Conservation (phyloP, 768 basidiomycete genomes). For the Tremella yokohamensis region DNA sequence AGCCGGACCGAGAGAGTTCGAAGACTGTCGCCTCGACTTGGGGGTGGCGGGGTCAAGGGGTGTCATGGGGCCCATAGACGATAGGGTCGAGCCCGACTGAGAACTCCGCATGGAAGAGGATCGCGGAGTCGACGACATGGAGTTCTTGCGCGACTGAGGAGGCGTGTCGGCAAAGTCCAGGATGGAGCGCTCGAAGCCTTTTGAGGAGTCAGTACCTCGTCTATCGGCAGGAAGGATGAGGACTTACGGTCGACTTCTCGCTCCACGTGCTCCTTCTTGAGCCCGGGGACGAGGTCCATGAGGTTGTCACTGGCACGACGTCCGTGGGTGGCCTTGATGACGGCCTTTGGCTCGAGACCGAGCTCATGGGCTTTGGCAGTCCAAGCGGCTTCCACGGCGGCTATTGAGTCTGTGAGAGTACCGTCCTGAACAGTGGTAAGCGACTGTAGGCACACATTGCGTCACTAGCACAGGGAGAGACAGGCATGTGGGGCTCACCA, state of each 20-base stretch:
- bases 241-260: constrained; percentile 36
- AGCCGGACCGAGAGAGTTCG: constrained; percentile 5
- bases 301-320: constrained; percentile 75
- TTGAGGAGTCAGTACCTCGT: neutral
- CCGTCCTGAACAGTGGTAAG: constrained; percentile 29
- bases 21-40: constrained; percentile 9
- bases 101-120: neutral
- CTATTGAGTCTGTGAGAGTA: constrained; percentile 70
- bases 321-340: constrained; percentile 73
- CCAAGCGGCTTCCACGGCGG: constrained; percentile 73
- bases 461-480: neutral
- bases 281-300: constrained; percentile 50
- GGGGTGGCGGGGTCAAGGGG: constrained; percentile 19
- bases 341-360: constrained; percentile 63
- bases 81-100: constrained; percentile 11
- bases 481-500: constrained; percentile 21
- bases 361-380: constrained; percentile 67
- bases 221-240: no score
- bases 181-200: constrained; percentile 35
- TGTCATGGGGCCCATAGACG: constrained; percentile 23
- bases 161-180: constrained; percentile 37
- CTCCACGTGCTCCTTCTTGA: constrained; percentile 33
- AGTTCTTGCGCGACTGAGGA: constrained; percentile 24
- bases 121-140: constrained; percentile 11
- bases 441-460: neutral